phyloP scores from a whole-genome alignment of 805 yeast species.

The Myxozyma vanderwaltii region DNA sequence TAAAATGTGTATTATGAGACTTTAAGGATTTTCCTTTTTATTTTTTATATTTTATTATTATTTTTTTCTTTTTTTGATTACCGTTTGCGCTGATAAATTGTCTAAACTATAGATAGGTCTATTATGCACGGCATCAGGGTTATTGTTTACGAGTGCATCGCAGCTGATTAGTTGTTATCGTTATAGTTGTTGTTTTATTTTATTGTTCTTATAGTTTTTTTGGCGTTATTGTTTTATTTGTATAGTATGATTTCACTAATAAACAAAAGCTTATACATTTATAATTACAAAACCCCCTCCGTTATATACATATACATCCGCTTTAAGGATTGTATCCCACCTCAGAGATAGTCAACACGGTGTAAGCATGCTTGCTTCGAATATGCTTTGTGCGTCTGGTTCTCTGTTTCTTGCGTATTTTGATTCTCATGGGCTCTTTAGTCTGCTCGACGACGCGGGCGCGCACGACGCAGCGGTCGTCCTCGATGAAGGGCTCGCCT shows the following conservation, averaged over 20 bases:
- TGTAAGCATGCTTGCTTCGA: conserved; percentile 34
- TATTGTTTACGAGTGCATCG: not conserved
- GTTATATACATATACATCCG: no score
- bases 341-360: conserved; percentile 36
- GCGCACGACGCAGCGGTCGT: conserved; percentile 35
- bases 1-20: conserved; percentile 36
- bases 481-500: conserved; percentile 55
- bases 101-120: no score
- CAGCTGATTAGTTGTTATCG: no score
- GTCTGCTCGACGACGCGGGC: conserved; percentile 37
- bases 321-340: conserved; percentile 29
- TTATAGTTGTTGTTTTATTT: not conserved
- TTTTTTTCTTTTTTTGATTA: not conserved
- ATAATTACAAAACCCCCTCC: no score
- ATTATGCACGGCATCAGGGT: conserved; percentile 6
- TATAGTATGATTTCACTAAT: conserved; percentile 1
- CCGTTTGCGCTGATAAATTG: conserved; percentile 1
- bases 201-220: not conserved
- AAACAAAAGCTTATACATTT: not conserved
- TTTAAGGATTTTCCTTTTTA: no score
- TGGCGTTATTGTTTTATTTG: conserved; percentile 4
- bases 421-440: conserved; percentile 34
- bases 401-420: conserved; percentile 32
- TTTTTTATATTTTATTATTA: no score
- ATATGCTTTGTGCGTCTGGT: conserved; percentile 32